phyloP scores from a whole-genome alignment of 208 protist species.

The Leishmania guyanensis region DNA sequence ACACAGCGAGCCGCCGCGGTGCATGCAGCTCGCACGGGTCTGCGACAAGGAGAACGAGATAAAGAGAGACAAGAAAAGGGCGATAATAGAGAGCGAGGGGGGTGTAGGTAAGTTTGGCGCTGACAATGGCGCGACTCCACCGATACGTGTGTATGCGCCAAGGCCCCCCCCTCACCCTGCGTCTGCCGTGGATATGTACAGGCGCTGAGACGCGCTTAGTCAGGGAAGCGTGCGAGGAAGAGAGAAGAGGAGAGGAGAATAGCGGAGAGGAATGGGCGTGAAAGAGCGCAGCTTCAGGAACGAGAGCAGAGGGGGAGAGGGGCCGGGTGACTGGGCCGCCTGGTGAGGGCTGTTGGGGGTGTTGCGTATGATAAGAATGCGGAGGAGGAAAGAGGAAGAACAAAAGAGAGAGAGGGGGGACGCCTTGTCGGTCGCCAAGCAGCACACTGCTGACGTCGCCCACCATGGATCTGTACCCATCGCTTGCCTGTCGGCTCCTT shows the following conservation, averaged over 20 bases:
- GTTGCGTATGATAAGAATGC: background rate
- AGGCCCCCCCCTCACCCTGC: too few species aligned
- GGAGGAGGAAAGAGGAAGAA: background rate
- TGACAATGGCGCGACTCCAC: background rate
- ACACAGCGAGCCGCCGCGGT: background rate
- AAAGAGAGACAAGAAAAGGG: background rate
- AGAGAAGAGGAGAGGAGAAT: background rate
- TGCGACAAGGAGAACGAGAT: background rate
- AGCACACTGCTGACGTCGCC: background rate
- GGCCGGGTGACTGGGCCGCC: background rate
- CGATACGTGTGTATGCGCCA: background rate
- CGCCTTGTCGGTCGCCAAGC: background rate
- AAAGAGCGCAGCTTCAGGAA: too few species aligned
- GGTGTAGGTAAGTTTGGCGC: background rate
- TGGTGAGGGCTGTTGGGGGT: background rate
- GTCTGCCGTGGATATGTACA: too few species aligned
- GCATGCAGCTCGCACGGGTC: background rate
- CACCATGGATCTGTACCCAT: background rate
- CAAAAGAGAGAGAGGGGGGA: background rate
- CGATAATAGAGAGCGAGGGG: background rate
- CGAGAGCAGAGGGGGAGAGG: background rate
- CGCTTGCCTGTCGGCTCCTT: background rate
- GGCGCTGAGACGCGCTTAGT: too few species aligned
- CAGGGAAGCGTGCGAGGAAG: too few species aligned
- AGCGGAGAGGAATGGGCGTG: too few species aligned